Base-by-base conservation (phyloP, 2,329 filamentous ascomycete genomes). In the Colletotrichum sublineola region DNA sequence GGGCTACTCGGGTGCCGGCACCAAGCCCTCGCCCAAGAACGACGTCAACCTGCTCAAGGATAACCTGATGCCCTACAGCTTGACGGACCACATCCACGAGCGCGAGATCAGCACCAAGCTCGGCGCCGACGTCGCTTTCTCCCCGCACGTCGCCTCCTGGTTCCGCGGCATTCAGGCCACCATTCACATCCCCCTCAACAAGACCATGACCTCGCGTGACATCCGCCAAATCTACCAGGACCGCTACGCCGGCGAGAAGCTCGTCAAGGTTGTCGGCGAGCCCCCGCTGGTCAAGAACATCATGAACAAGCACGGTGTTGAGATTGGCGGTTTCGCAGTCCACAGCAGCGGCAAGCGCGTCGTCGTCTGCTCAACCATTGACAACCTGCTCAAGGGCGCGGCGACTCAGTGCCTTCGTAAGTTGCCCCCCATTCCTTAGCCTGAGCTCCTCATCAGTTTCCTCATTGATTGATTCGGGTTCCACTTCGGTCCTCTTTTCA, bases 81-180 rank as follows among this genome's bases (percentile, higher is more conserved):
- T 97, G 83, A 97, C 94, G 44, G 95, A 95, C 76, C 96, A 98
- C 84, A 94, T 98, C 74, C 96, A 98, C 84, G 96, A 99, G 87
- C 90, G 90, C 58, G 96, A 98, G 82, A 96, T 98, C 75, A 92
- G 92, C 79, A 80, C 85, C 64, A 95, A 97, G 80, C 89, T 98
- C 14, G 93, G 92, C 61, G 87, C 85, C 18, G 84, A 89, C 24
- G 91, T 97, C 14, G 93, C 92, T 7, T 99, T 99, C 80, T 93
- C 96, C 70, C 96, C 96, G 8, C 96, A 98, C 81, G 95, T 97
- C 29, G 94, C 95, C n/a, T 91, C 93, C 18, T 98, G 95, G 96
- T 98, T 98, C 89, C 93, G 97, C 80, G 96, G 96, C 75, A 98
- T 98, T 77, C 91, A 94, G 80, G 93, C 95, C 83, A 96, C 95